Percentiles rank a stretch among this genome's conserved stretches.
Evolutionary conservation across 371 early-diverging fungal species (phyloP).

Genomic region (Apophysomyces sp.): DNA sequence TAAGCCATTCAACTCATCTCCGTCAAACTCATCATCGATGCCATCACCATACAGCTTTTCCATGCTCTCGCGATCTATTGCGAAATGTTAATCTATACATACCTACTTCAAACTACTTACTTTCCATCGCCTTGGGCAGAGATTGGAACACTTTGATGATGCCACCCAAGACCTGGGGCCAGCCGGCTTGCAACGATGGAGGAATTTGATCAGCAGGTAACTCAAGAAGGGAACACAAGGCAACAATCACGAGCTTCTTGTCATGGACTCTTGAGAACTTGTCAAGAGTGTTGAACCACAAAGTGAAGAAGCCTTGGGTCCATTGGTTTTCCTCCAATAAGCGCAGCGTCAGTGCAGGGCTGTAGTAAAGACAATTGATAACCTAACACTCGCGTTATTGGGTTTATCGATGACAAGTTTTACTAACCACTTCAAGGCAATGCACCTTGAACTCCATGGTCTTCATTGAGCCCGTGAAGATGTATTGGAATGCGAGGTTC

Average conservation of each 20-base stretch:
- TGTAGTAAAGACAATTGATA: conserved; percentile 84
- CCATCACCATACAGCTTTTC: conserved; percentile 62
- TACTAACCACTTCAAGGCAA: conserved; percentile 57
- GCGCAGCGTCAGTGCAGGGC: conserved; percentile 69
- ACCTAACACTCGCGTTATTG: conserved; percentile 39
- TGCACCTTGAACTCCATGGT: conserved; percentile 57
- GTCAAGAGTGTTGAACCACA: conserved; percentile 74
- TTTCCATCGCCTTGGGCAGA: conserved; percentile 79
- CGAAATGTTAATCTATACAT: background rate
- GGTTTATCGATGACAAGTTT: background rate
- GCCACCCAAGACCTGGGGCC: conserved; percentile 70
- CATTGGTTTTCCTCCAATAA: conserved; percentile 75
- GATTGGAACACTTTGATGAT: conserved; percentile 72
- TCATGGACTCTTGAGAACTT: conserved; percentile 87
- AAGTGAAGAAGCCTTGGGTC: conserved; percentile 77
- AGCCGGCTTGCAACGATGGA: conserved; percentile 62
- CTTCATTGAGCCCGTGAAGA: conserved; percentile 62
- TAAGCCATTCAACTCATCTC: conserved; percentile 42
- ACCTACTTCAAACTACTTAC: conserved; percentile 35
- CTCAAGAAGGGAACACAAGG: conserved; percentile 71
- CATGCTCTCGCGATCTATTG: conserved; percentile 59
- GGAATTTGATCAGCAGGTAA: conserved; percentile 75
- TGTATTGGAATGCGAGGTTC: conserved; percentile 60
- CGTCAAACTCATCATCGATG: conserved; percentile 63
- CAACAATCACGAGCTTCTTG: conserved; percentile 84